Base-by-base conservation (phyloP, 805 yeast species). In the Spathaspora hagerdaliae region DNA sequence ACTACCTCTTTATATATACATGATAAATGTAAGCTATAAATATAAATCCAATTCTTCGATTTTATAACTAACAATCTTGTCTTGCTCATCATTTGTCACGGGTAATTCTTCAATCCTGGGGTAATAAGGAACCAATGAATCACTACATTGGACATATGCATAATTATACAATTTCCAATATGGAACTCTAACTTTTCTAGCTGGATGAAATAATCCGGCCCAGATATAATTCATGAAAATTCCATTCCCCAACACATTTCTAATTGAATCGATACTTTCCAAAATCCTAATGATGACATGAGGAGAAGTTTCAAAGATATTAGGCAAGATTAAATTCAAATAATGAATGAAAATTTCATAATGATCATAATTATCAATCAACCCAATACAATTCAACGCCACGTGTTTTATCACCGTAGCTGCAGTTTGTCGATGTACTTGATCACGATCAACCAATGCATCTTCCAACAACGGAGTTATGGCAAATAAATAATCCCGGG, bases 401-500 rank as follows among this genome's bases (percentile, higher is more conserved):
- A 94, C 72, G 54, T 89, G 95, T 58, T 80, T 81, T 1, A 89
- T 81, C 1, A 88, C 95, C 0, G 88, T 82, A 0, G 98, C 88
- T 0, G 97, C 97, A 0, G 97, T 92, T 63, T 94, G 99, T 39
- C 99, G 77, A 58, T 91, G 97, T 5, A 92, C 97, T 40, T 82
- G 83, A 60, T 90, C 97, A 46, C 96, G 74, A 59, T 91, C 96
- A 0, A 87, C 87, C 29, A 94, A 66, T 0, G 98, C 97, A 67
- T 92, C 96, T 58, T 88, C 94, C 7, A 94, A 52, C 32, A 94
- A 64, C 0, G 96, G 91, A 0, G 86, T 72, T 2, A 87, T 78
- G 0, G 95, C 82, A 60, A 85, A 88, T 35, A 92, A 74, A 57
- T 94, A 94, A 57, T 88, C 96, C 27, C 79, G 76, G 0, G 96